These are phyloP conservation scores for Backusella luteola DNA, from an alignment of 192 early-diverging fungal genomes.

Conservation along the genomic window DNA sequence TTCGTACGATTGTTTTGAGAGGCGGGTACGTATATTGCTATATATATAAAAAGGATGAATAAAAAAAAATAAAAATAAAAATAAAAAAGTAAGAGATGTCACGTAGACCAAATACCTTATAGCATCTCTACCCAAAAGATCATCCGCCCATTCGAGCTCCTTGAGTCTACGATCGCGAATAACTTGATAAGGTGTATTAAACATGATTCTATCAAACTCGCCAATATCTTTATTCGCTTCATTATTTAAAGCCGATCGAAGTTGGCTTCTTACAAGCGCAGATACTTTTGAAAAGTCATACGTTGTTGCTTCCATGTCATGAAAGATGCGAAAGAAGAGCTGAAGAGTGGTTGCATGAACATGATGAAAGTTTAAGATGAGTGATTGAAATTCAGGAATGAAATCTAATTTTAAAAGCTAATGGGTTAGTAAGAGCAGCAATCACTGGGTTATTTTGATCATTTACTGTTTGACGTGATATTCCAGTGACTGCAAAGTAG, in stretches of 20 bases:
- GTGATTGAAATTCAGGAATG: slow-evolving; percentile 58
- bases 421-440: too few species aligned
- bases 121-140: slow-evolving; percentile 55
- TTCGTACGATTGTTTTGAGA: slow-evolving; percentile 69
- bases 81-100: not conserved
- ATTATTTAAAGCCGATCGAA: slow-evolving; percentile 43
- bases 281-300: slow-evolving; percentile 54
- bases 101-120: slow-evolving; percentile 41
- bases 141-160: slow-evolving; percentile 68
- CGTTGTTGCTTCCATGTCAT: slow-evolving; percentile 59
- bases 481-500: slow-evolving; percentile 70
- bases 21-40: slow-evolving; percentile 60
- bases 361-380: slow-evolving; percentile 58
- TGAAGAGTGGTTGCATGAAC: slow-evolving; percentile 54
- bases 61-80: not conserved
- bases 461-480: slow-evolving; percentile 60
- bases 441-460: too few species aligned
- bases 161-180: slow-evolving; percentile 66
- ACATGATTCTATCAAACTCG: slow-evolving; percentile 61
- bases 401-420: slow-evolving; percentile 8
- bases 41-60: not conserved
- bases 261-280: slow-evolving; percentile 60
- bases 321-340: slow-evolving; percentile 58
- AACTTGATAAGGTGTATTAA: slow-evolving; percentile 55
- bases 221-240: slow-evolving; percentile 33